Conservation (phyloP, 2,329 filamentous ascomycete species). For the Colletotrichum incanum region DNA sequence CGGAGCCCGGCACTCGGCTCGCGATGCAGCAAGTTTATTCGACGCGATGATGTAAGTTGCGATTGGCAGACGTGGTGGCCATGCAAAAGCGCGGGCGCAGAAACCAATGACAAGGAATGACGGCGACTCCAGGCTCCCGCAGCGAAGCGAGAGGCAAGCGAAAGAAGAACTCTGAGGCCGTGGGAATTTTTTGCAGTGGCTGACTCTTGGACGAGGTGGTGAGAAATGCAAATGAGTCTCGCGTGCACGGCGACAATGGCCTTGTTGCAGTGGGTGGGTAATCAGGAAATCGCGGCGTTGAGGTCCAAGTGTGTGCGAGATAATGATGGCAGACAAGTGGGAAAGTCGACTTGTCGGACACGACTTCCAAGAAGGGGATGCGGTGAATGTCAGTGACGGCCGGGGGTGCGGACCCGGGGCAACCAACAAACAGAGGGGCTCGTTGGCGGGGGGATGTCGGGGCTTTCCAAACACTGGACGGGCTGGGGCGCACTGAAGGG, state of each 20-base stretch:
- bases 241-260: slow-evolving; percentile 43
- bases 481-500: background rate
- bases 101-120: slow-evolving; percentile 14
- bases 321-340: slow-evolving; percentile 37
- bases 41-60: slow-evolving; percentile 35
- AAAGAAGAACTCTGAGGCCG: slow-evolving; percentile 17
- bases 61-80: slow-evolving; percentile 7
- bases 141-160: slow-evolving; percentile 27
- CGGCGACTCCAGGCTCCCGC: slow-evolving; percentile 20
- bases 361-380: slow-evolving; percentile 43
- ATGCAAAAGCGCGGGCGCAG: slow-evolving; percentile 26
- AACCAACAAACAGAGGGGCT: slow-evolving; percentile 46
- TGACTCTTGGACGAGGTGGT: slow-evolving; percentile 8
- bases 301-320: slow-evolving; percentile 35
- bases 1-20: slow-evolving; percentile 28
- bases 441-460: slow-evolving; percentile 44
- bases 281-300: slow-evolving; percentile 15
- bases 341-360: slow-evolving; percentile 29
- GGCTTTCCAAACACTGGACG: slow-evolving; percentile 33
- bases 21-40: slow-evolving; percentile 26
- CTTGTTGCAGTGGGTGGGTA: slow-evolving; percentile 42
- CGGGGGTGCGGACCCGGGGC: slow-evolving; percentile 40
- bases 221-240: slow-evolving; percentile 36
- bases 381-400: slow-evolving; percentile 43
- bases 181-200: slow-evolving; percentile 6